Base-by-base conservation (phyloP, 768 basidiomycete species). In the Stropharia rugosoannulata region DNA sequence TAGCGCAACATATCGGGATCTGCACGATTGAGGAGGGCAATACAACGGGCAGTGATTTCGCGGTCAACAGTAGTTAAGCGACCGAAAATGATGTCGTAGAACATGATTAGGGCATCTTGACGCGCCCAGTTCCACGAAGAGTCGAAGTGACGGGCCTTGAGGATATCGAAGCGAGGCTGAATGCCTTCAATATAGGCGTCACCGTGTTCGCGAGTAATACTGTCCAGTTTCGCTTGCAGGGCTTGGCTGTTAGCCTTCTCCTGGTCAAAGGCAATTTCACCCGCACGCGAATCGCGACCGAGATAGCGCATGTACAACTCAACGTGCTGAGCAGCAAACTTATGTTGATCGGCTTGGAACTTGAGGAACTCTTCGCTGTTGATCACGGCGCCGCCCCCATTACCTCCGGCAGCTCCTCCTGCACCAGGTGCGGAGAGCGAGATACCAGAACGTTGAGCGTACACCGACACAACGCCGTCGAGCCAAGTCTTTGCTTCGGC, bases 121-220 rank as follows among this genome's bases (percentile, higher is more conserved):
- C 96, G 88, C 43, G 90, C 96, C 97, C 97, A 99, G 68, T 99
- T 99, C 97, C 96, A 99, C 5, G 90, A 94, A 2, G 96, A 98
- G 69, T 98, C 95, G 78, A 99, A 98, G 68, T 89, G 95, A 44
- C 97, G 91, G 11, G 95, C 97, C 73, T 99, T 98, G 65, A 98
- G 79, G 2, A 92, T 87, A 66, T 96, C 93, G 72, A 99, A 99
- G 55, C 84, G 80, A 9, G 97, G 97, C 66, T 95, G 90, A 58
- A 98, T 95, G 42, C 97, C 97, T 32, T 95, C 89, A 57, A 98
- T 78, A 73, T 99, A 99, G 0, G 79, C 70, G 54, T 98, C 95
- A 27, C 97, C 97, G 62, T 99, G 97, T 68, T 99, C 97, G 59
- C 84, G 81, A 43, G 84, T 77, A 68, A 99, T 93, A 57, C 85